Base-by-base conservation (phyloP, 768 basidiomycete genomes). In the Termitomyces sp. region DNA sequence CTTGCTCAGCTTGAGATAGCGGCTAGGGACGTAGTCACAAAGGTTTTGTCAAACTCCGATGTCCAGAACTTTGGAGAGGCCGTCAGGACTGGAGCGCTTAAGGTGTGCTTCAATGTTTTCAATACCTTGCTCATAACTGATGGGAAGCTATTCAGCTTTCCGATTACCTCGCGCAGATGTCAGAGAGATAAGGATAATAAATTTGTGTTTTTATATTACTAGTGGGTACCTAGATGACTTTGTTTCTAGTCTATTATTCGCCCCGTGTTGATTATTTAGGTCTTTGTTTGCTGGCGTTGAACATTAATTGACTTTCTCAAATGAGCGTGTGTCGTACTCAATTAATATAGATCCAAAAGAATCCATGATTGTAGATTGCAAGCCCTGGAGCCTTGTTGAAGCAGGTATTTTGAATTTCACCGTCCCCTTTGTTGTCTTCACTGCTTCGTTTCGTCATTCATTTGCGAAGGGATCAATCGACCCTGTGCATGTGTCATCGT, bases 61-160 rank as follows among this genome's bases (percentile, higher is more conserved):
- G 90, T 94, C 28, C 92, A 93, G 74, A 90, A 87, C 62, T 77
- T 87, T 15, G 87, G 83, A 1, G 91, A 93, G 62, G 89, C 75
- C 54, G 83, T 96, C 49, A 73, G 93, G 60, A 72, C 77, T 6
- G 89, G 90, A 0, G 93, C 91, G 15, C 70, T 96, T 60, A 94
- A 92, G 82, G 88, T 92, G 51, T 32, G 60, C 55, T 46, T 44
- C 37, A 21, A 22, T 54, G 22, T 22, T 30, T 51, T n/a, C 54
- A 15, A 41, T 22, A 44, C 30, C 8, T 53, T 17, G 41, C 7
- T 19, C 12, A 3, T 32, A 19, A 54, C 47, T 62, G 12, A 56
- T 26, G 42, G 51, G 26, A 54, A 5, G 5, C 3, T 45, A 41
- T 38, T 26, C 47, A 82, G 81, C 73, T 85, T 32, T 83, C 83